Conservation (phyloP, 306 rosid species). For the Hippophae gyantsensis region DNA sequence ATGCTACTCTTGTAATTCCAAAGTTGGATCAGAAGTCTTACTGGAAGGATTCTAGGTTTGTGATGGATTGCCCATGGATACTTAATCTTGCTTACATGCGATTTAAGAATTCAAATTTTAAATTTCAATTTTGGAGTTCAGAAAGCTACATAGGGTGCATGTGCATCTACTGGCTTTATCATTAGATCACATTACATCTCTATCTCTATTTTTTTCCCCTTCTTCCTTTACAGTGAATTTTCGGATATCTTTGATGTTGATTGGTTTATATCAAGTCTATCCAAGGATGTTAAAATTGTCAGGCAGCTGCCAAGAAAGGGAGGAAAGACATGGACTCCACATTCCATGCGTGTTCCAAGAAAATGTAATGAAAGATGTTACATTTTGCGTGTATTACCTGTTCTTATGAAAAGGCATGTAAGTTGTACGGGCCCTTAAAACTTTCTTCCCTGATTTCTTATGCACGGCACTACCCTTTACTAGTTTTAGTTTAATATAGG, state of each 20-base stretch:
- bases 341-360: slow-evolving; percentile 90
- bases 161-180: slow-evolving; percentile 4
- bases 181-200: not conserved
- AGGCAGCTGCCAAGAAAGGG: slow-evolving; percentile 74
- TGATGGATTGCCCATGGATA: slow-evolving; percentile 13
- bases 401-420: slow-evolving; percentile 84
- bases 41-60: slow-evolving; percentile 95
- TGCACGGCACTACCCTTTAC: slow-evolving; percentile 8
- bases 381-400: slow-evolving; percentile 69
- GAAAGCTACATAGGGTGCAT: not conserved
- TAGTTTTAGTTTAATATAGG: slow-evolving; percentile 5
- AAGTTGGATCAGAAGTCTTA: slow-evolving; percentile 87
- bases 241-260: slow-evolving; percentile 88
- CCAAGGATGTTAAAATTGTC: slow-evolving; percentile 78
- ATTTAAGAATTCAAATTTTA: slow-evolving; percentile 6
- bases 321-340: slow-evolving; percentile 46
- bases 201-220: slow-evolving; percentile 19
- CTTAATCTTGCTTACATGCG: slow-evolving; percentile 6
- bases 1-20: slow-evolving; percentile 92
- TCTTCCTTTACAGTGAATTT: slow-evolving; percentile 70
- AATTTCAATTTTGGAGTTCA: slow-evolving; percentile 8
- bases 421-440: slow-evolving; percentile 40
- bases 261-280: slow-evolving; percentile 69
- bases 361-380: slow-evolving; percentile 94
- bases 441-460: slow-evolving; percentile 13